Evolutionary conservation across 2,329 filamentous ascomycete species (phyloP).

Genomic region (Talaromyces sp.): DNA sequence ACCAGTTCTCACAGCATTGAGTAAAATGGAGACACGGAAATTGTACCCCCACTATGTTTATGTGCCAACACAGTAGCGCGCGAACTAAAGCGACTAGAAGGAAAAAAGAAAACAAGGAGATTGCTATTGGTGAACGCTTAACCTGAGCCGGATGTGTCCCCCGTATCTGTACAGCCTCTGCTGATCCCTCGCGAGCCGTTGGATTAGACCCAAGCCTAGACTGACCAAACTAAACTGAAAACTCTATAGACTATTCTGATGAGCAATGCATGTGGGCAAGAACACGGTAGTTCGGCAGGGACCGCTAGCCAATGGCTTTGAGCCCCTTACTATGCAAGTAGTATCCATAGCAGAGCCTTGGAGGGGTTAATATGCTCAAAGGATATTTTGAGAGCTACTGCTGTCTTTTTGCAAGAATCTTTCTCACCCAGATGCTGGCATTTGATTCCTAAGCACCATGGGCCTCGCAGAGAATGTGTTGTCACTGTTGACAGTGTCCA

Average conservation of each 20-base stretch:
- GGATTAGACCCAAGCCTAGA: slow-evolving; percentile 7
- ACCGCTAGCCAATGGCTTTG: slow-evolving; percentile 13
- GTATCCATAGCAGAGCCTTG: background rate
- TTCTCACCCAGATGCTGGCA: slow-evolving; percentile 10
- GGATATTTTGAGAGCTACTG: background rate
- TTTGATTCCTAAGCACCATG: slow-evolving; percentile 24
- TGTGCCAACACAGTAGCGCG: too few species aligned
- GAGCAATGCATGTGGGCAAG: too few species aligned
- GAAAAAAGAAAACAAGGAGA: too few species aligned
- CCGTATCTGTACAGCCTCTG: background rate
- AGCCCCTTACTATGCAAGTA: slow-evolving; percentile 14
- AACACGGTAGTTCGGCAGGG: background rate
- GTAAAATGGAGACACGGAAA: too few species aligned
- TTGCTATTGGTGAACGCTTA: too few species aligned
- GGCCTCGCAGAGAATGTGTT: slow-evolving; percentile 26
- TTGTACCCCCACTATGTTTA: too few species aligned
- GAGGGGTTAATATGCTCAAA: background rate
- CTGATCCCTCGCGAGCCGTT: background rate
- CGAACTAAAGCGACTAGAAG: too few species aligned
- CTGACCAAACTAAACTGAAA: background rate
- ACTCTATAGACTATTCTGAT: too few species aligned
- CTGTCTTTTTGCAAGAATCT: background rate
- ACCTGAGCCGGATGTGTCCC: too few species aligned
- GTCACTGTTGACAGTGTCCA: slow-evolving; percentile 32
- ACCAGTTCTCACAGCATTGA: too few species aligned